phyloP scores from a whole-genome alignment of 1,139 yeast species.

The Arxiozyma slooffiae region DNA sequence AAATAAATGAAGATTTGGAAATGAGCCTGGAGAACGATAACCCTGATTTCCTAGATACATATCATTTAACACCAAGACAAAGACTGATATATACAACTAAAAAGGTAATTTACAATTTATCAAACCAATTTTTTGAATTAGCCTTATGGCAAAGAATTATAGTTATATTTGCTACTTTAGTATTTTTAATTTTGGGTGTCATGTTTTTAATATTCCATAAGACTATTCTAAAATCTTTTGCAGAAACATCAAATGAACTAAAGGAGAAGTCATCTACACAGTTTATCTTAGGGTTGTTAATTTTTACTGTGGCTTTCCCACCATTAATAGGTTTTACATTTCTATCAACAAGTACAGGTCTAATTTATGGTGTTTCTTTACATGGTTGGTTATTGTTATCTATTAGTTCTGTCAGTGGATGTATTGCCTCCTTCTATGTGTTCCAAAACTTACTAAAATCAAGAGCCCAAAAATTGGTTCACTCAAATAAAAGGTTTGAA shows the following conservation, averaged over 20 bases:
- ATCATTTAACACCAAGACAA: slow-evolving; percentile 28
- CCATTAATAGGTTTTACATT: slow-evolving; percentile 80
- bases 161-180: slow-evolving; percentile 13
- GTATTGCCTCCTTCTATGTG: slow-evolving; percentile 57
- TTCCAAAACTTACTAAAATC: slow-evolving; percentile 53
- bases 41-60: slow-evolving; percentile 27
- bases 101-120: slow-evolving; percentile 9
- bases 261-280: slow-evolving; percentile 37
- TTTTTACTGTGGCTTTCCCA: slow-evolving; percentile 60
- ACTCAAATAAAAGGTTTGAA: slow-evolving; percentile 51
- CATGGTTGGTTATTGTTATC: slow-evolving; percentile 74
- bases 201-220: slow-evolving; percentile 41
- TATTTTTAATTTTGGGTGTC: slow-evolving; percentile 25
- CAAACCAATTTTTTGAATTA: slow-evolving; percentile 15
- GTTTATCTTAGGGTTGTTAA: slow-evolving; percentile 40
- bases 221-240: slow-evolving; percentile 37
- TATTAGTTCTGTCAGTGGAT: slow-evolving; percentile 60
- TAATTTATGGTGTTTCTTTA: slow-evolving; percentile 68
- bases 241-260: slow-evolving; percentile 37
- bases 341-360: slow-evolving; percentile 60
- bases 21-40: slow-evolving; percentile 15
- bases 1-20: slow-evolving; percentile 7
- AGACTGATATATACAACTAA: slow-evolving; percentile 19
- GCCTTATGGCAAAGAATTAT: slow-evolving; percentile 21
- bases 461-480: slow-evolving; percentile 47